Conservation (phyloP, 2,329 filamentous ascomycete genomes). For the Cryphonectria carpinicola region DNA sequence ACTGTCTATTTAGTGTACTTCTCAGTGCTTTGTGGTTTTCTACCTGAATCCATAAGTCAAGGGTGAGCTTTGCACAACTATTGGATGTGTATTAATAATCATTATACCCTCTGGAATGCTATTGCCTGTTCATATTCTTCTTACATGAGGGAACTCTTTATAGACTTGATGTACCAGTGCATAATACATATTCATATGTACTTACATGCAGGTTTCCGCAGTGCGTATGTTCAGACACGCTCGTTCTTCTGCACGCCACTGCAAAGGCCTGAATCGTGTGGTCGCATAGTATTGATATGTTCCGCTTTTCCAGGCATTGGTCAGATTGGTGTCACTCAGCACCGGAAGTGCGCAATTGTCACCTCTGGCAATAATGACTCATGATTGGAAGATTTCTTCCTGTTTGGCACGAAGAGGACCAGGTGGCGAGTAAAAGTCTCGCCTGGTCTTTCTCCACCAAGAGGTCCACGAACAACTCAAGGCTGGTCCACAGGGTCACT, state of each 20-base stretch:
- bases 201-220: not conserved
- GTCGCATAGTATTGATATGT: not conserved
- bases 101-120: not conserved
- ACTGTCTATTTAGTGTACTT: not conserved
- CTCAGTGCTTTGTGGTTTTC: not conserved
- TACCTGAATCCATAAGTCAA: not conserved
- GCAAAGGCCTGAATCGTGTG: not conserved
- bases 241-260: not conserved
- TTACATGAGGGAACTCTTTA: not conserved
- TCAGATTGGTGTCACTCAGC: not conserved
- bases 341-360: not conserved
- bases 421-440: not conserved
- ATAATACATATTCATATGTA: not conserved
- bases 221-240: not conserved
- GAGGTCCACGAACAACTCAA: not conserved
- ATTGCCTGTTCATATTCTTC: not conserved
- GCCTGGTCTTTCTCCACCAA: not conserved
- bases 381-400: not conserved
- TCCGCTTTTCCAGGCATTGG: not conserved
- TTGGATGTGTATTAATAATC: not conserved
- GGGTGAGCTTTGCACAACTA: not conserved
- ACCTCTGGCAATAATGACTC: not conserved
- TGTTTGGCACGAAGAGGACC: not conserved
- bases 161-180: not conserved
- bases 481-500: conserved; percentile 4